These are phyloP conservation scores for Huiozyma sinensis DNA, from an alignment of 805 yeast genomes.

Conservation along the genomic window DNA sequence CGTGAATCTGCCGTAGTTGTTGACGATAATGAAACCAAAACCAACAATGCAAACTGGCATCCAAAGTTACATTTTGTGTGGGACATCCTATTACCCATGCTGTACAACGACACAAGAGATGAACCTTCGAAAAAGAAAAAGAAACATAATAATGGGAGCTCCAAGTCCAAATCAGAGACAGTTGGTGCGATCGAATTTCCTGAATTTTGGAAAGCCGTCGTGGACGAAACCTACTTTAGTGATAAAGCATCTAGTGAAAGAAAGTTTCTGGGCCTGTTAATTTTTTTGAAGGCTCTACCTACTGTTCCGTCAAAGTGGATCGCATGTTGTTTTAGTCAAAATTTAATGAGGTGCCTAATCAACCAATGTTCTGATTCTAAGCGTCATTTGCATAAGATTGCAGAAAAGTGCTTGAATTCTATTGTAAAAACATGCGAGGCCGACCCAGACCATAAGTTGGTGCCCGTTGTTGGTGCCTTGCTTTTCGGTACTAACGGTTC, in stretches of 20 bases:
- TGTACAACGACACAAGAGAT: conserved; percentile 17
- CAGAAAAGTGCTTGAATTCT: conserved; percentile 39
- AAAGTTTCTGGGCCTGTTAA: conserved; percentile 76
- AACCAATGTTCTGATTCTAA: conserved; percentile 63
- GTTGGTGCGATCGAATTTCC: conserved; percentile 29
- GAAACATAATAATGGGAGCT: conserved; percentile 27
- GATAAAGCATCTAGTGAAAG: conserved; percentile 74
- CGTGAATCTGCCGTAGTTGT: conserved; percentile 38
- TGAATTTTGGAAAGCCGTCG: conserved; percentile 70
- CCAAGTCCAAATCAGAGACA: conserved; percentile 14
- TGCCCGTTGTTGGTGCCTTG: conserved; percentile 27
- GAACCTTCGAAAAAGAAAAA: conserved; percentile 30
- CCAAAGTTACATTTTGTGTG: conserved; percentile 72
- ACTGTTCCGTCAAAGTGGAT: conserved; percentile 15
- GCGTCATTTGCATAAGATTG: conserved; percentile 56
- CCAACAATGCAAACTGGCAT: conserved; percentile 60
- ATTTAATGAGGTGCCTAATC: conserved; percentile 60
- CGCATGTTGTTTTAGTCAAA: conserved; percentile 40
- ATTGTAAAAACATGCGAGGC: conserved; percentile 32
- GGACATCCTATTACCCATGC: conserved; percentile 44
- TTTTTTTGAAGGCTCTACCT: conserved; percentile 43
- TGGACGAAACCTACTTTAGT: conserved; percentile 74
- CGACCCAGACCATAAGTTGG: conserved; percentile 27
- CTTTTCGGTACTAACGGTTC: conserved; percentile 41
- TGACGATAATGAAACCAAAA: conserved; percentile 17